Percentiles rank a stretch among this genome's conserved stretches.
These are phyloP conservation scores for Aegilops sharonensis DNA, from an alignment of 176 grass and related monocot genomes.

Conservation along the genomic window DNA sequence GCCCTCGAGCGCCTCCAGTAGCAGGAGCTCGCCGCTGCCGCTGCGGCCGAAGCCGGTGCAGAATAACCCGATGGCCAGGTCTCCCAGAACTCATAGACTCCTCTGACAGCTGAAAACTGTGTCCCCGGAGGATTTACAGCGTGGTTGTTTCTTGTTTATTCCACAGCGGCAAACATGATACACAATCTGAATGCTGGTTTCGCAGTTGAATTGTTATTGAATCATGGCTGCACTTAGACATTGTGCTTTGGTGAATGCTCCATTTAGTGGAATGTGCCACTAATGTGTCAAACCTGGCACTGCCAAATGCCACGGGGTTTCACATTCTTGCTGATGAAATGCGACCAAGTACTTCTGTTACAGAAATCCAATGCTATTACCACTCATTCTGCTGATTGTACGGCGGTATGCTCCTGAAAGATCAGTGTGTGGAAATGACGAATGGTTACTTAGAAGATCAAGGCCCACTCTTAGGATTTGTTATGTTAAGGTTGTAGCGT, in stretches of 20 bases:
- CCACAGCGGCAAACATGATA: not conserved
- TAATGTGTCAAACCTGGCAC: not conserved
- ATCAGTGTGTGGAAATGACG: not conserved
- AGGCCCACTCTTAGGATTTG: not conserved
- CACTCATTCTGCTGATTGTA: not conserved
- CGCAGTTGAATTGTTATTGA: not conserved
- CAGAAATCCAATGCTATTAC: not conserved
- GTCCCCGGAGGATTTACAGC: too few relatives aligned
- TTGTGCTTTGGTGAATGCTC: not conserved
- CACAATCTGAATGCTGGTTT: not conserved
- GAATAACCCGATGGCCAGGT: slow-evolving; percentile 44
- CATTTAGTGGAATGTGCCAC: not conserved
- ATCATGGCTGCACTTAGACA: not conserved
- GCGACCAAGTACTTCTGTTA: not conserved
- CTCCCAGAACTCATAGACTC: not conserved
- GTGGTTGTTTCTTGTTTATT: not conserved
- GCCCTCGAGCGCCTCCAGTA: slow-evolving; percentile 90
- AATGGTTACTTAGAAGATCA: not conserved
- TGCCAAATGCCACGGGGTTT: not conserved
- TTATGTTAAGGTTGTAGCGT: not conserved
- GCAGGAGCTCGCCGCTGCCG: slow-evolving; percentile 48
- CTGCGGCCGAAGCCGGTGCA: not conserved
- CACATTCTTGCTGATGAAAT: not conserved
- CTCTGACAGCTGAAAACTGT: not conserved
- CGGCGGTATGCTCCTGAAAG: not conserved